A percentile compares a stretch with the other conserved stretches of the same genome.
phyloP scores from a whole-genome alignment of 2,329 filamentous ascomycete species.

The Aureobasidium mangrovei region DNA sequence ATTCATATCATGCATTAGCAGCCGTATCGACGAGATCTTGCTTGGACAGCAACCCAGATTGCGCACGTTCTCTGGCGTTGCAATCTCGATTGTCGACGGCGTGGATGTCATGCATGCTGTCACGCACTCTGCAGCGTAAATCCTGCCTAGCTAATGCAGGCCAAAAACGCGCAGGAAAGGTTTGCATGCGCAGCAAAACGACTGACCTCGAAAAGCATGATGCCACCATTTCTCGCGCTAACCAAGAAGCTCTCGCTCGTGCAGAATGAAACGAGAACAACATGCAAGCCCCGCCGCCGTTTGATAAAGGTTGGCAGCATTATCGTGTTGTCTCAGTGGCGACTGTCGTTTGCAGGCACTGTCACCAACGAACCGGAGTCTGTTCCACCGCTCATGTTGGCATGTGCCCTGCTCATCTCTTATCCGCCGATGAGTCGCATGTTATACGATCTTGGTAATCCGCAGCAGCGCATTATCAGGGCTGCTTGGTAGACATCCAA shows the following conservation, averaged over 20 bases:
- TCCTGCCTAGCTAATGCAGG: background rate
- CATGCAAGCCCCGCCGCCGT: slow-evolving; percentile 1
- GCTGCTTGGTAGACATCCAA: too few species aligned
- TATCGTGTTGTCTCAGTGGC: too few species aligned
- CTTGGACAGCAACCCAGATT: background rate
- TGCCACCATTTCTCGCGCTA: background rate
- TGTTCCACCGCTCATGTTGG: background rate
- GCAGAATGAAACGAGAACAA: background rate
- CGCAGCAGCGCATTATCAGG: background rate
- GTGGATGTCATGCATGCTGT: slow-evolving; percentile 8
- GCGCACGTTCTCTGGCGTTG: background rate
- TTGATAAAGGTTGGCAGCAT: background rate
- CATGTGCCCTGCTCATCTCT: background rate
- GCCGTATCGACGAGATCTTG: background rate
- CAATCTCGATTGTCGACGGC: background rate
- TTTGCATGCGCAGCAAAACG: background rate
- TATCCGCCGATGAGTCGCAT: background rate
- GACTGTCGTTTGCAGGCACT: background rate
- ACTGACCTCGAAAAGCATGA: background rate
- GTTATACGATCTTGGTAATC: background rate
- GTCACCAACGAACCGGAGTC: background rate
- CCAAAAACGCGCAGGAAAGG: background rate
- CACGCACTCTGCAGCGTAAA: background rate
- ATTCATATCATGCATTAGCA: background rate
- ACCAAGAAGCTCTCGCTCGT: background rate